phyloP scores from a whole-genome alignment of 2,329 filamentous ascomycete species.

The Botrytis aclada region DNA sequence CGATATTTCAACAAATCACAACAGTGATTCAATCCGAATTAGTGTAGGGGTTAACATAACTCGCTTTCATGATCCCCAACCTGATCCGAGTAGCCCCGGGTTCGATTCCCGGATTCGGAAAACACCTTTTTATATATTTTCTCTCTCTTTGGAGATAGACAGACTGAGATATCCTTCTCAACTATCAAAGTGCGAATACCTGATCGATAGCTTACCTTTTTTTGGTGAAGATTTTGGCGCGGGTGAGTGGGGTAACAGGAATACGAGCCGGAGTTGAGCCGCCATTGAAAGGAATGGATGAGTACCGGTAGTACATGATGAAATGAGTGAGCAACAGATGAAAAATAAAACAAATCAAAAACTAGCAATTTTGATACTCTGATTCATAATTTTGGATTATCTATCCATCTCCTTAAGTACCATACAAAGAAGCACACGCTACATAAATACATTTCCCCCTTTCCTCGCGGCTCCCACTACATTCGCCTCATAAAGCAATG shows the following conservation, averaged over 20 bases:
- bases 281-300: no score
- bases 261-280: not conserved
- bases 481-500: not conserved
- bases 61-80: not conserved
- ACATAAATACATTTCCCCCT: not conserved
- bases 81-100: not conserved
- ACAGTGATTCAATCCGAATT: not conserved
- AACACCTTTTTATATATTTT: not conserved
- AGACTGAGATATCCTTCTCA: not conserved
- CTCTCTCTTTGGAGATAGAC: not conserved
- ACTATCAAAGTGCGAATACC: no score
- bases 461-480: not conserved
- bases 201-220: no score
- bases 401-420: not conserved
- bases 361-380: not conserved
- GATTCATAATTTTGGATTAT: not conserved
- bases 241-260: not conserved
- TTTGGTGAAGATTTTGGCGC: not conserved
- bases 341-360: not conserved
- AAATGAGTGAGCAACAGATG: not conserved
- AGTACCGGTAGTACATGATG: not conserved
- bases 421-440: not conserved
- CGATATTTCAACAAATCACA: not conserved
- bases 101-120: conserved; percentile 21
- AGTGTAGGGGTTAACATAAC: conserved; percentile 19